Base-by-base conservation (phyloP, 1,284 basidiomycete species). In the Hemileia vastatrix region DNA sequence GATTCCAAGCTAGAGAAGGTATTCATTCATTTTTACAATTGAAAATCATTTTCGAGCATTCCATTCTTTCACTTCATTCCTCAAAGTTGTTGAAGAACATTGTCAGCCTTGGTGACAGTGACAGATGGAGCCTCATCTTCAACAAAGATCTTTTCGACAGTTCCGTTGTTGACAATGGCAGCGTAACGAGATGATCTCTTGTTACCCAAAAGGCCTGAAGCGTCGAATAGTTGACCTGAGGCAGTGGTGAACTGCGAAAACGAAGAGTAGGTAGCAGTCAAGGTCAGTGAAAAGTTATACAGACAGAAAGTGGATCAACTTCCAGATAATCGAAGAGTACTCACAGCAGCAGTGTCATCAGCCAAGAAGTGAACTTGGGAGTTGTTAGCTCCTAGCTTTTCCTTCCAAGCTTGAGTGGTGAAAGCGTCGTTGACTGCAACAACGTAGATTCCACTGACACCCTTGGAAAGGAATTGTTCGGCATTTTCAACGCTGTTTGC, bases 361-460 rank as follows among this genome's bases (percentile, higher is more conserved):
- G 71, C 67, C 2, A 74, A 64, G 66, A 74, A 70, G 66, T 70
- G 70, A 21, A 74, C 67, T 50, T 66, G 66, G 5, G 65, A 55
- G 4, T 48, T 55, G 11, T 54, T 48, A 19, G 67, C 66, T 36
- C 66, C 69, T 19, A 73, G 66, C 64, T 73, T 69, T 65, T 74
- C 69, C 64, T 71, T 71, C 73, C 73, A 74, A 8, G 72, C 72
- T 49, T 68, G 59, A 19, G 66, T 70, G 45, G 68, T 69, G 64
- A 74, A 73, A 23, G 65, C 65, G 57, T 72, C 72, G 67, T 73
- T 74, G 55, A 73, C 69, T 21, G 72, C 66, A 9, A 73, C 71
- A 40, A 72, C 66, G 63, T 71, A 71, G 63, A 74, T 67, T 51
- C 61, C 57, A 51, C 68, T 55, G 54, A 74, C 65, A 15, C 73